These are phyloP conservation scores for Apiotrichum montevideense DNA, from an alignment of 1,284 basidiomycete genomes.

Conservation along the genomic window DNA sequence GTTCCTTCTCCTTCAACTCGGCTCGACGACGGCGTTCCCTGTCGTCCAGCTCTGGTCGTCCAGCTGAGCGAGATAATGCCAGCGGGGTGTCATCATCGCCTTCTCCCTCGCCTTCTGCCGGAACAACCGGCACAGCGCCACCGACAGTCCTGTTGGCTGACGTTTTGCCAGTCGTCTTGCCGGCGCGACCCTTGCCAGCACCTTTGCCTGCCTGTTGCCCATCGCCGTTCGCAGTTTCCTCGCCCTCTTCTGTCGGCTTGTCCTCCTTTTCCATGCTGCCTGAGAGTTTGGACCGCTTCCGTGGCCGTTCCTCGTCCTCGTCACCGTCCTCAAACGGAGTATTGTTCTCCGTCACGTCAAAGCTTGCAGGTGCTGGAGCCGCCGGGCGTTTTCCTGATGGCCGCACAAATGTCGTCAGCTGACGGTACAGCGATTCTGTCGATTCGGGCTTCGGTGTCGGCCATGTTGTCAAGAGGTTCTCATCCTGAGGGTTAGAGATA, in stretches of 20 bases:
- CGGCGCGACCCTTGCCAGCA: constrained; percentile 14
- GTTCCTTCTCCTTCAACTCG: constrained; percentile 52
- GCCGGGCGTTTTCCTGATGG: constrained; percentile 38
- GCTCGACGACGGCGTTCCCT: constrained; percentile 48
- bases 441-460: constrained; percentile 64
- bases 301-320: constrained; percentile 28
- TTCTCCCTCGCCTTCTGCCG: constrained; percentile 19
- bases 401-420: constrained; percentile 53
- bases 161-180: constrained; percentile 17
- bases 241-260: constrained; percentile 8
- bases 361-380: constrained; percentile 21
- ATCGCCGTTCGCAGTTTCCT: constrained; percentile 10
- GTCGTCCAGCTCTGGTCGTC: constrained; percentile 35
- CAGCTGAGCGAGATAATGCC: constrained; percentile 21
- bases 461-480: constrained; percentile 66
- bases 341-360: constrained; percentile 26
- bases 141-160: constrained; percentile 1
- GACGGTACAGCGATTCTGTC: constrained; percentile 59
- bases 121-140: background rate
- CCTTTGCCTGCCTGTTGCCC: constrained; percentile 13
- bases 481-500: constrained; percentile 54
- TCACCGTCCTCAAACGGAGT: constrained; percentile 13
- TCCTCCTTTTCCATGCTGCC: constrained; percentile 15
- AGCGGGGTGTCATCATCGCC: constrained; percentile 33
- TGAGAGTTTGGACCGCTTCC: constrained; percentile 13